Conservation (phyloP, 768 basidiomycete species). For the Crucibulum laeve region DNA sequence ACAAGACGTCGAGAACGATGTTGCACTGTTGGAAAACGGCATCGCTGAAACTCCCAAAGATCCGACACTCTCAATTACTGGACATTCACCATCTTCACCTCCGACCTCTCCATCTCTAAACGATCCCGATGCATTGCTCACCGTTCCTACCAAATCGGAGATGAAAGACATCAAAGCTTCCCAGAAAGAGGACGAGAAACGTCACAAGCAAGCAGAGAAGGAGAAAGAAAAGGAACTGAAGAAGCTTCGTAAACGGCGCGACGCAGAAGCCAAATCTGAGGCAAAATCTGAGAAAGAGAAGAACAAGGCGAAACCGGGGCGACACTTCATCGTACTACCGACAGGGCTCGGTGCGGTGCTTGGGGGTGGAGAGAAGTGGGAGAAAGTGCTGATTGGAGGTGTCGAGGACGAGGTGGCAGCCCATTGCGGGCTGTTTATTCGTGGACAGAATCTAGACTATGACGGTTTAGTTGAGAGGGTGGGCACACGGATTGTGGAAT, state of each 20-base stretch:
- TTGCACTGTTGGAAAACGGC: conserved; percentile 21
- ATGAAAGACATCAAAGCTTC: conserved; percentile 2
- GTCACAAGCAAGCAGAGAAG: conserved; percentile 12
- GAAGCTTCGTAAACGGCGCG: conserved; percentile 11
- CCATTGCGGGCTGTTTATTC: conserved; percentile 52
- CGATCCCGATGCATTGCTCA: too few relatives aligned
- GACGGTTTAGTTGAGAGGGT: conserved; percentile 42
- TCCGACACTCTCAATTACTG: conserved; percentile 3
- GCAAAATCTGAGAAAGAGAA: too few relatives aligned
- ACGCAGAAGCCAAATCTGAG: conserved; percentile 14
- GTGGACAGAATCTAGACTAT: conserved; percentile 45
- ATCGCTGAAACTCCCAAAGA: conserved; percentile 5
- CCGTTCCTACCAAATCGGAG: conserved; percentile 13
- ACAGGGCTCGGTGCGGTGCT: conserved; percentile 34
- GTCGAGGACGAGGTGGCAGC: conserved; percentile 54
- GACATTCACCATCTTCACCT: too few relatives aligned
- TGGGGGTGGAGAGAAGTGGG: conserved; percentile 46
- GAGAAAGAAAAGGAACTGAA: conserved; percentile 14
- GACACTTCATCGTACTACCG: conserved; percentile 52
- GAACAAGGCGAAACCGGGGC: conserved; percentile 21
- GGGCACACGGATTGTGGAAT: conserved; percentile 32
- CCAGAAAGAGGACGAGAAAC: conserved; percentile 3
- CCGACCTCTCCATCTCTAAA: too few relatives aligned
- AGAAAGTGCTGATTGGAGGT: conserved; percentile 43
- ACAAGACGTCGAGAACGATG: conserved; percentile 14